Percentiles rank a stretch among this genome's conserved stretches.
phyloP scores from a whole-genome alignment of 1,139 yeast genomes.

The Taphrina flavorubra region DNA sequence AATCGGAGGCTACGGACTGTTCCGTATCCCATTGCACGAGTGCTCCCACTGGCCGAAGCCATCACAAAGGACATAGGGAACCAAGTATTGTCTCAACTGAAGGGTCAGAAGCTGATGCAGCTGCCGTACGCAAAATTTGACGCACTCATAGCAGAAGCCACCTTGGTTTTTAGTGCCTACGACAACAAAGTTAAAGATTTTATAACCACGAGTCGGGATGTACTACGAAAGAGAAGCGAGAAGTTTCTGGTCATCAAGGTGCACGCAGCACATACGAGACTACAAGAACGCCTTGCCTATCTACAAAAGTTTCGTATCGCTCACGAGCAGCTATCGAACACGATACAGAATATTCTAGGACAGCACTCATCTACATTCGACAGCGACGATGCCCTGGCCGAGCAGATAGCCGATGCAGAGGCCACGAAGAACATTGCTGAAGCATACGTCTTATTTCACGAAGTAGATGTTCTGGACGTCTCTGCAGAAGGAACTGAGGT shows the following conservation, averaged over 20 bases:
- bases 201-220: conserved; percentile 69
- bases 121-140: conserved; percentile 53
- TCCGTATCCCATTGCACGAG: conserved; percentile 69
- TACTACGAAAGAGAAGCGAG: conserved; percentile 74
- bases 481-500: conserved; percentile 50
- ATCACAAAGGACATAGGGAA: conserved; percentile 58
- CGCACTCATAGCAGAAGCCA: conserved; percentile 47
- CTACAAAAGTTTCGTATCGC: conserved; percentile 59
- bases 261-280: conserved; percentile 56
- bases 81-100: conserved; percentile 50
- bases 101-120: conserved; percentile 52
- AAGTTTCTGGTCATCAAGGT: conserved; percentile 71
- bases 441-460: conserved; percentile 56
- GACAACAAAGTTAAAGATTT: conserved; percentile 63
- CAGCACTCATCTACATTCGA: conserved; percentile 60
- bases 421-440: conserved; percentile 52
- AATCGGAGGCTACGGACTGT: conserved; percentile 64
- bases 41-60: conserved; percentile 68
- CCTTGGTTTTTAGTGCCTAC: conserved; percentile 56
- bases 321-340: conserved; percentile 60
- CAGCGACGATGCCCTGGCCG: conserved; percentile 3
- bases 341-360: conserved; percentile 51
- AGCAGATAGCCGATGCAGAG: conserved; percentile 35
- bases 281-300: conserved; percentile 59
- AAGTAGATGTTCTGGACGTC: conserved; percentile 55